Base-by-base conservation (phyloP, 352 stramenopile species). In the Globisporangium solare region DNA sequence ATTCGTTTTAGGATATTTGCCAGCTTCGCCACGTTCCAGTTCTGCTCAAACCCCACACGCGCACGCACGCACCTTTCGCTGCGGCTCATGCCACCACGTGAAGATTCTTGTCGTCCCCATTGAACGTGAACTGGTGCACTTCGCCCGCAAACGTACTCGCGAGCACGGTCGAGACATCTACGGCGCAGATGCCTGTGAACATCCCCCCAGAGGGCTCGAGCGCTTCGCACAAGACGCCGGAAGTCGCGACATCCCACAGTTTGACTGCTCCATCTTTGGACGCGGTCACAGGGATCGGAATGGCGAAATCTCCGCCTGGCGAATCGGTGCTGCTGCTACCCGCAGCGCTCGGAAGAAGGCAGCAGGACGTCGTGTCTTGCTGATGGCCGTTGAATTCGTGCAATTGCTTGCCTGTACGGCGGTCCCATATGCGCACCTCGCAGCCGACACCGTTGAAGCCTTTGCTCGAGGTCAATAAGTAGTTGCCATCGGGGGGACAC, bases 261-360 rank as follows among this genome's bases (percentile, higher is more conserved):
- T 87, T 88, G 52, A 95, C 59, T 1, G 69, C 88, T 2, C 79
- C 86, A 51, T 94, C 83, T 56, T 93, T 95, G 7, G 86, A 95
- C 5, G 74, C 86, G 17, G 74, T 88, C 50, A 85, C 77, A 2
- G 71, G 68, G 5, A 75, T 69, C 27, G 73, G 65, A 3, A 71
- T 56, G 3, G 24, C 22, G 21, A 6, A 35, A 7, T 3, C 27
- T 35, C 27, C 27, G 27, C 0, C 27, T 35, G 27, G 27, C 27
- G 27, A 35, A 21, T 37, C 27, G 10, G 17, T 18, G 18, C 48
- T 47, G 22, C 18, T 42, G 39, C 54, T 48, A 11, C 27, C 60
- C 55, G n/a, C 8, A 55, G 45, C 12, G 37, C 46, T 40, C 0
- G 68, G 57, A 3, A 94, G 60, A 42, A 92, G 89, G 52, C 76